Base-by-base conservation (phyloP, 2,329 filamentous ascomycete genomes). In the Claviceps sp. region DNA sequence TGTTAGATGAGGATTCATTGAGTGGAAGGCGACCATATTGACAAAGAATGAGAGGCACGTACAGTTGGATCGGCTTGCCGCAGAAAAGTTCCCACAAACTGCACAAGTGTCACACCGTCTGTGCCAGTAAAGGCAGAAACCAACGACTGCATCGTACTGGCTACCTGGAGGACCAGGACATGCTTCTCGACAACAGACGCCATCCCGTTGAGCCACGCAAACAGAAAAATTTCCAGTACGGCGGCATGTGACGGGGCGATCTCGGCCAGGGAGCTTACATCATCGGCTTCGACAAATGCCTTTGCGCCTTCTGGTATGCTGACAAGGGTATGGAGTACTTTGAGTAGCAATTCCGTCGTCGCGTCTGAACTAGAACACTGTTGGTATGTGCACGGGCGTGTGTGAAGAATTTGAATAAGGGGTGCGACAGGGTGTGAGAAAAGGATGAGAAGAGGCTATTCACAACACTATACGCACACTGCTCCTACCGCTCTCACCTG, bases 31-130 rank as follows among this genome's bases (percentile, higher is more conserved):
- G 20, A 20, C 13, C 1, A 13, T 2, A 22, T 16, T 14, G 14
- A 24, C 2, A 11, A 18, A n/a, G 13, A 5, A n/a, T 13, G 20
- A 7, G 11, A 20, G 43, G 5, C 18, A 64, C 71, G 60, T 65
- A 81, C 79, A 54, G 68, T 63, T 13, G 70, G 64, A 22, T 74
- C 67, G 9, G 78, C 65, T 48, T 72, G 73, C 5, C 73, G 69
- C 3, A 84, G 62, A 45, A 81, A 66, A 44, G 67, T 66, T 16
- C 72, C 75, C n/a, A 82, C 58, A 58, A 82, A 83, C 41, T 69
- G 69, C 2, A 84, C 65, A 3, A 84, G 67, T 0, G 77, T 82
- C 4, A 79, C 76, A 4, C 72, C 78, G 60, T 84, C 79, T 9
- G 79, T 83, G 11, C 73, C 74, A 40, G 70, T 74, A 59, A 82